Percentiles rank a stretch among this genome's conserved stretches.
Evolutionary conservation across 2,329 filamentous ascomycete genomes (phyloP).

Genomic region (Chlorencoelia australis): DNA sequence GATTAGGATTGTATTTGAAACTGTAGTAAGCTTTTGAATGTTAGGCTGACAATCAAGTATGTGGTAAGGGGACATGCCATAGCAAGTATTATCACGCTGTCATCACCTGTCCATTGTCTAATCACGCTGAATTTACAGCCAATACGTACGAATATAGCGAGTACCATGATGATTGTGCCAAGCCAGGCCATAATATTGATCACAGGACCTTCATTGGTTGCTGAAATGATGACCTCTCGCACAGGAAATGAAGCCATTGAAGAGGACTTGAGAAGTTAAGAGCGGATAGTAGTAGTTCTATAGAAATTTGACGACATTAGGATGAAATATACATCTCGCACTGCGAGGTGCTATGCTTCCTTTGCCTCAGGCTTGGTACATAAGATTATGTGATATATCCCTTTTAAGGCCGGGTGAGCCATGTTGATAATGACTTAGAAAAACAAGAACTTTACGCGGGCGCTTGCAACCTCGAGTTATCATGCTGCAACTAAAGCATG

Average conservation of each 20-base stretch:
- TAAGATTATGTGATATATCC: too few relatives aligned
- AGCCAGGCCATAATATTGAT: conserved; percentile 30
- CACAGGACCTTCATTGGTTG: conserved; percentile 30
- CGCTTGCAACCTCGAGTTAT: too few relatives aligned
- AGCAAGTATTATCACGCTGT: conserved; percentile 9
- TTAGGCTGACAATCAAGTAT: conserved; percentile 1
- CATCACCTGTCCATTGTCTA: conserved; percentile 9
- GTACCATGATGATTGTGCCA: conserved; percentile 28
- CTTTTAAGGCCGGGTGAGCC: too few relatives aligned
- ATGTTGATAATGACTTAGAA: too few relatives aligned
- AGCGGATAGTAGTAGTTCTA: not conserved
- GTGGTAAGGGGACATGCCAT: conserved; percentile 12
- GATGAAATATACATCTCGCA: conserved; percentile 2
- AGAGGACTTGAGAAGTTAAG: conserved; percentile 1
- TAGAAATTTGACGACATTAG: not conserved
- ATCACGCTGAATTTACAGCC: conserved; percentile 17
- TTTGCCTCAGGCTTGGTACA: too few relatives aligned
- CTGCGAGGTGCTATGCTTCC: too few relatives aligned
- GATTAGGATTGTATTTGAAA: conserved; percentile 1
- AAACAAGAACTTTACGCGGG: too few relatives aligned
- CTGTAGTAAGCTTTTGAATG: conserved; percentile 9
- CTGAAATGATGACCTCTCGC: conserved; percentile 27
- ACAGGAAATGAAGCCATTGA: not conserved
- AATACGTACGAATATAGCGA: conserved; percentile 29
- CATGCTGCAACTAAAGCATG: too few relatives aligned